Conservation (phyloP, 495 filamentous ascomycete species). For the Sabuloglossum arenarium region DNA sequence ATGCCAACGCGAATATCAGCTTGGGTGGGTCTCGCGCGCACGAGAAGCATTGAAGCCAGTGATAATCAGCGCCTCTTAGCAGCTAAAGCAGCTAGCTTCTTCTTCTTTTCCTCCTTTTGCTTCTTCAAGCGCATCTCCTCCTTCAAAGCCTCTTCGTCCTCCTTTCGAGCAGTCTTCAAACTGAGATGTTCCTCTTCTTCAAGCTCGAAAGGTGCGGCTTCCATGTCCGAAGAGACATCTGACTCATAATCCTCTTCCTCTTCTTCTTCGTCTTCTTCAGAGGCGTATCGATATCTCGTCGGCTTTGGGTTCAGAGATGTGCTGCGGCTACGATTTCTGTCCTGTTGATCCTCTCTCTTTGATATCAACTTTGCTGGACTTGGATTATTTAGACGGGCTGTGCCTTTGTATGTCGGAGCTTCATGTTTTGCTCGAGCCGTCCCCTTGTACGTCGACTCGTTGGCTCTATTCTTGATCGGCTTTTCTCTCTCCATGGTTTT, state of each 20-base stretch:
- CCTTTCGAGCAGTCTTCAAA: conserved; percentile 27
- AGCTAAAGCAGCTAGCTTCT: conserved; percentile 26
- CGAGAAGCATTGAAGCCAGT: background rate
- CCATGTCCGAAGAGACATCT: conserved; percentile 42
- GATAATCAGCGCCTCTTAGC: conserved; percentile 11
- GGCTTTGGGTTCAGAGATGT: conserved; percentile 9
- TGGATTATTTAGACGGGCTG: conserved; percentile 10
- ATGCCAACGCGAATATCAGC: background rate
- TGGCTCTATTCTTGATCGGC: conserved; percentile 11
- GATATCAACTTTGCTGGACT: conserved; percentile 5
- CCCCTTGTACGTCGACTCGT: conserved; percentile 25
- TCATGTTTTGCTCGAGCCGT: conserved; percentile 26
- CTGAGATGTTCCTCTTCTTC: conserved; percentile 35
- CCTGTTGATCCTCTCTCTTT: conserved; percentile 18
- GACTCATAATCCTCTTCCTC: conserved; percentile 34
- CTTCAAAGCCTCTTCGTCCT: conserved; percentile 35
- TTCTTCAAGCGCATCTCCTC: conserved; percentile 31
- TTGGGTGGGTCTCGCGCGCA: background rate
- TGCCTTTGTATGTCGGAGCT: conserved; percentile 33
- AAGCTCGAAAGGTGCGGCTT: conserved; percentile 37
- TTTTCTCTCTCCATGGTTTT: background rate
- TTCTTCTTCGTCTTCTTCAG: conserved; percentile 18
- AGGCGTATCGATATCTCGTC: conserved; percentile 10
- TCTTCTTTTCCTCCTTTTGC: conserved; percentile 34
- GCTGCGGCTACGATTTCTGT: conserved; percentile 6